Evolutionary conservation across 495 filamentous ascomycete species (phyloP), one percentile per base, ranked within the genome.

Genomic region (Emericellopsis terricola): DNA sequence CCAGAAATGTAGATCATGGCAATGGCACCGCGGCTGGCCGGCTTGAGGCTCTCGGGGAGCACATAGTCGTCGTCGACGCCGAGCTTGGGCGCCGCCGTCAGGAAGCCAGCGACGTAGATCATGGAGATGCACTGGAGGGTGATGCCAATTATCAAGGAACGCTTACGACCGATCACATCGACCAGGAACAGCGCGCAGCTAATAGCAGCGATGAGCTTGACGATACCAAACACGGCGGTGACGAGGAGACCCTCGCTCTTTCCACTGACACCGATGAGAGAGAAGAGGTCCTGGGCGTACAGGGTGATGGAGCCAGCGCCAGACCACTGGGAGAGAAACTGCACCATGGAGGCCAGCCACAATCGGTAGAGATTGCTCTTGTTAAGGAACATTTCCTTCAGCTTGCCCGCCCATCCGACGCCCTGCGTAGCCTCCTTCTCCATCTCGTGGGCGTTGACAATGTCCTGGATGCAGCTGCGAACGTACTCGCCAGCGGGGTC

Each of bases 91-190:
- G 68, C 61, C 4, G 61, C 60, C 0, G 68, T 68, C 2, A 81
- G 59, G 53, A 76, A 81, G 10, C 56, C 60, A 3, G 76, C 77
- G 20, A 81, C 61, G 48, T 81, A 81, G 43, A 77, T 42, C 70
- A 81, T 76, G 8, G 71, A 39, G 28, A 81, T 47, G 20, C 65
- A 68, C 37, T 77, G 73, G 2, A 76, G 52, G 16, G 57, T 51
- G 33, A 80, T 80, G 4, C 78, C 77, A 1, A 72, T 39, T 8
- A 74, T 55, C 0, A 84, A 56, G 2, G 78, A 62, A 19, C 76
- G 70, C 50, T 79, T 78, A 28, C 78, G 73, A 4, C 78, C 77
- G 41, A 81, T 74, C 31, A 77, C 60, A 39, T 84, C 77, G 41
- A 84, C 71, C 13, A 84, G 59, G 60, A 82, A 79, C 9, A 80